Conservation (phyloP, 768 basidiomycete genomes). For the Phanerochaete carnosa region DNA sequence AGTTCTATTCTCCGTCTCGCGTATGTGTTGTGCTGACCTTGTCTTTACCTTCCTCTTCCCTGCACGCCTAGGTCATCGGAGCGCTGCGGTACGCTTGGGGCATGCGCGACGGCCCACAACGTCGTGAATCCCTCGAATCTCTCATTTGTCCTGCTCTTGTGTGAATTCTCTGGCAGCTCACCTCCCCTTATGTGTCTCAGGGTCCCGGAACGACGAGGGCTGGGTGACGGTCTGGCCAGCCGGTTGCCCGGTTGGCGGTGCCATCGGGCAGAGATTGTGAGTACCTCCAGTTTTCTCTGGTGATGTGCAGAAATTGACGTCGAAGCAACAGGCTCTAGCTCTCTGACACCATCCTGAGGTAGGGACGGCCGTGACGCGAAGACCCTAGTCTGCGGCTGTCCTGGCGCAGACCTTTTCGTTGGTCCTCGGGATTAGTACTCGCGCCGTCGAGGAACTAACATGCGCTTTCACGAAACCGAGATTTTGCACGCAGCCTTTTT, state of each 20-base stretch:
- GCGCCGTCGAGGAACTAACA: not conserved
- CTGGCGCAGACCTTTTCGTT: constrained; percentile 10
- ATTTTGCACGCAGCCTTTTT: not conserved
- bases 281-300: not conserved
- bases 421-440: constrained; percentile 10
- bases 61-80: no score
- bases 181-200: not conserved
- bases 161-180: not conserved
- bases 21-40: no score
- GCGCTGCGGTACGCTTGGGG: no score
- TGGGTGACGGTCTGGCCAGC: not conserved
- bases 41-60: no score
- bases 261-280: not conserved
- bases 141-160: not conserved
- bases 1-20: not conserved
- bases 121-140: no score
- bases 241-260: not conserved
- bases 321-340: not conserved
- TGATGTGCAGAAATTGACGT: not conserved
- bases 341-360: not conserved
- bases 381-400: not conserved
- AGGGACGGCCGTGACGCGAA: not conserved
- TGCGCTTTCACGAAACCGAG: not conserved
- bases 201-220: not conserved
- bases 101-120: no score